phyloP scores from a whole-genome alignment of 108 stramenopile genomes.

The Skeletonema costatum region DNA sequence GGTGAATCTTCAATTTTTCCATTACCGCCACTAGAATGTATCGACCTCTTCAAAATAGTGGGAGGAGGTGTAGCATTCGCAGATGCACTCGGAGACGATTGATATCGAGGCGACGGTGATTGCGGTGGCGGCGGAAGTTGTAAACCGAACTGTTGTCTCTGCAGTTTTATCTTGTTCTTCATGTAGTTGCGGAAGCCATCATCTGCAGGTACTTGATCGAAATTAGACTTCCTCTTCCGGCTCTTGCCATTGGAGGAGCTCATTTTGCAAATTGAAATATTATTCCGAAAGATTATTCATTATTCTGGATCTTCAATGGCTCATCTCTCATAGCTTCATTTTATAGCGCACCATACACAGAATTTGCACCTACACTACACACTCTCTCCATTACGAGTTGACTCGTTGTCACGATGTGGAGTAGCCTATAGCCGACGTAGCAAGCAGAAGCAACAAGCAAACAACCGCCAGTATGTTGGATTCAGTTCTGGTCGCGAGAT shows the following conservation, averaged over 20 bases:
- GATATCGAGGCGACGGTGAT: constrained; percentile 8
- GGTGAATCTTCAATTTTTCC: neutral
- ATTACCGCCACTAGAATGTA: neutral
- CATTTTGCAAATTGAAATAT: neutral
- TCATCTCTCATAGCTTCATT: too few relatives aligned
- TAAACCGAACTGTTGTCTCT: constrained; percentile 77
- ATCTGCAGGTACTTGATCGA: constrained; percentile 44
- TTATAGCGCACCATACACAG: too few relatives aligned
- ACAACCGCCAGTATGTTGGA: too few relatives aligned
- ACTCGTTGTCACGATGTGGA: too few relatives aligned
- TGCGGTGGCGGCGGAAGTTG: constrained; percentile 69
- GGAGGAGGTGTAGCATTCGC: neutral
- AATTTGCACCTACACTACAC: too few relatives aligned
- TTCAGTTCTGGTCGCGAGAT: too few relatives aligned
- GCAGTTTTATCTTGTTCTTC: constrained; percentile 79
- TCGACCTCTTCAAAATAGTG: neutral
- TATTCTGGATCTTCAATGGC: too few relatives aligned
- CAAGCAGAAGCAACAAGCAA: too few relatives aligned
- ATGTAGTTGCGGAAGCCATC: constrained; percentile 85
- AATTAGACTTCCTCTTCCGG: constrained; percentile 12
- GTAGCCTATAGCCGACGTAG: too few relatives aligned
- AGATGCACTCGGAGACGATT: constrained; percentile 1
- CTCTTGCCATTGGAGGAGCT: neutral
- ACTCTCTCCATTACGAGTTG: too few relatives aligned
- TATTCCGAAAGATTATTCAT: neutral